Evolutionary conservation across 2,329 filamentous ascomycete genomes (phyloP), one percentile per base, ranked within the genome.

Genomic region (Xylariales sp.): DNA sequence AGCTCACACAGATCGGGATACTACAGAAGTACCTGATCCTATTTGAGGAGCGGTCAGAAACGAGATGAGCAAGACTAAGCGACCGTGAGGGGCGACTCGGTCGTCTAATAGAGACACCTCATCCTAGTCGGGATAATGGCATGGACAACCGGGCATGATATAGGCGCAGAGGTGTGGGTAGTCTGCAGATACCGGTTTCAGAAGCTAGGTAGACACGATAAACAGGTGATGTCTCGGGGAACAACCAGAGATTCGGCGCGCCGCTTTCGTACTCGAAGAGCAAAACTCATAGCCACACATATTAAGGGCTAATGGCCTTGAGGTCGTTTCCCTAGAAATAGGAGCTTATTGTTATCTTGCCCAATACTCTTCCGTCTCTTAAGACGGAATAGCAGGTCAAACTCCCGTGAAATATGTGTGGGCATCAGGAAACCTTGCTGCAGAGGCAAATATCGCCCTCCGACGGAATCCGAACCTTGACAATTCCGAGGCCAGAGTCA

Each of bases 401-500:
- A 39, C 16, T 30, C 34, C 6, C 14, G 6, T 43, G 48, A 52
- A 34, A 54, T 28, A 67, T 57, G 62, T 10, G 7, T 18, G 32
- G 39, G 1, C 48, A 55, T 43, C 61, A 63, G 23, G 63, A 55
- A 43, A 45, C 39, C 9, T 39, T 52, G 3, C 30, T 45, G 9
- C 32, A n/a, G 36, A 54, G 49, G 41, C 45, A 65, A 23, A 43
- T 48, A 48, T 18, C 41, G 12, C 36, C 46, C 30, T 5, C 34
- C 14, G 52, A 68, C 36, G 50, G 30, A 9, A 62, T 75, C 10
- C 74, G 74, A 45, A 77, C 74, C 18, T 69, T 75, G 69, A 76
- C 73, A 10, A 58, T 77, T 28, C 30, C 57, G 39, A 65, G 67
- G 57, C 64, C 69, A 28, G 62, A 63, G 39, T 69, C 73, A 45